These are phyloP conservation scores for Podospora pseudocomata DNA, from an alignment of 495 filamentous ascomycete species.

Conservation along the genomic window DNA sequence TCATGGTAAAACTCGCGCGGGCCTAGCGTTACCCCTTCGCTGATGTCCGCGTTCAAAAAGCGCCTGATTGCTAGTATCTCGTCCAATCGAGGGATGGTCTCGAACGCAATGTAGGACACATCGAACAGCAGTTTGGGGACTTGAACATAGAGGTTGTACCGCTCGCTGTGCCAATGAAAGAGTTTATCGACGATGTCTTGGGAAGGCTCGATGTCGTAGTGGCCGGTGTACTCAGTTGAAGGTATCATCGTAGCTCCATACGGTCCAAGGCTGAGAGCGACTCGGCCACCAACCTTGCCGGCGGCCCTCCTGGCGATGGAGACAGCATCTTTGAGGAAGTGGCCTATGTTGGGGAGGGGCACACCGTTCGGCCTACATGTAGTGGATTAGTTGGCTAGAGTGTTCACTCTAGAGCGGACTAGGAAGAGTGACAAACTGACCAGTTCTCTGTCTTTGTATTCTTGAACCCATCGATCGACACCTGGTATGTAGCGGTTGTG, in stretches of 20 bases:
- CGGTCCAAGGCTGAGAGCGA: slow-evolving; percentile 57
- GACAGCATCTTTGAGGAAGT: slow-evolving; percentile 33
- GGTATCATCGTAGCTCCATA: slow-evolving; percentile 65
- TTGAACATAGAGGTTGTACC: slow-evolving; percentile 46
- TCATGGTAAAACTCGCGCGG: no score
- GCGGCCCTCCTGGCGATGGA: slow-evolving; percentile 37
- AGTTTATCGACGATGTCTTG: slow-evolving; percentile 44
- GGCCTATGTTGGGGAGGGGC: slow-evolving; percentile 26
- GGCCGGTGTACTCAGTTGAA: slow-evolving; percentile 59
- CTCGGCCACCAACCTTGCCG: slow-evolving; percentile 11
- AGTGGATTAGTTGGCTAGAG: neutral
- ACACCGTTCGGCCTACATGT: slow-evolving; percentile 14
- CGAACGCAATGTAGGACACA: slow-evolving; percentile 59
- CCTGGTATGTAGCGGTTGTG: slow-evolving; percentile 64
- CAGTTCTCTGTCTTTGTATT: slow-evolving; percentile 29
- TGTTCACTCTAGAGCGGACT: neutral
- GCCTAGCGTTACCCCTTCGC: no score
- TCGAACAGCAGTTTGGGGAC: slow-evolving; percentile 24
- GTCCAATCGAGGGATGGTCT: slow-evolving; percentile 57
- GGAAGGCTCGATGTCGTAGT: slow-evolving; percentile 43
- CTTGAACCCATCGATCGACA: slow-evolving; percentile 51
- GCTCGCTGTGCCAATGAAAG: slow-evolving; percentile 52
- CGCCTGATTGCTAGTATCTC: slow-evolving; percentile 58
- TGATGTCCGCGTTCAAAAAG: slow-evolving; percentile 16
- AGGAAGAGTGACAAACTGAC: neutral